Evolutionary conservation across 1,139 yeast genomes (phyloP), one percentile per base, ranked within the genome.

Genomic region (Blastobotrys illinoisensis): DNA sequence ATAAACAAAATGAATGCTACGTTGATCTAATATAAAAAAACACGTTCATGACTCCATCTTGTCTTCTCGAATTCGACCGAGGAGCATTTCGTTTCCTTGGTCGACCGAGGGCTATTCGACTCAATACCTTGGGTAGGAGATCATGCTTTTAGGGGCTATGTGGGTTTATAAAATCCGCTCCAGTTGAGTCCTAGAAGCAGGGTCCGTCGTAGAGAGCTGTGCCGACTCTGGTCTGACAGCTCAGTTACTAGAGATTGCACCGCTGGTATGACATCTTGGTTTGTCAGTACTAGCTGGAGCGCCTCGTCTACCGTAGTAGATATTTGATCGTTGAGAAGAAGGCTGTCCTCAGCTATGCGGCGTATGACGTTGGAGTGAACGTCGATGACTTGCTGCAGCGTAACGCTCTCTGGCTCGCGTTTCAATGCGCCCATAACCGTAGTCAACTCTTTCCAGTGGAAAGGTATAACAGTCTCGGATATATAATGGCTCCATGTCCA

Each of bases 1-100:
- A 86, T 90, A 90, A 86, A 76, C 56, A 32, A 32, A 32, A 32
- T 32, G 40, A 32, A 32, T 32, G 40, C 16, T 32, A 32, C 40
- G 40, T 32, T 32, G 50, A 50, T 53, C 44, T 46, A 40, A 50
- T 44, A 49, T 49, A 49, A 28, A 36, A 28, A 36, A 32, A 32
- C 40, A 32, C 40, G 40, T 32, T 32, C 40, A 32, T 32, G 40
- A 32, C 40, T 32, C 40, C 14, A 32, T 5, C 32, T 26, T 26
- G 32, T 5, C 9, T 26, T 21, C 23, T 21, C 23, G 23, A 21
- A n/a, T n/a, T n/a, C n/a, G n/a, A n/a, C n/a, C n/a, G n/a, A n/a
- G n/a, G n/a, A n/a, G n/a, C n/a, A n/a, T n/a, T n/a, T n/a, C n/a
- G n/a, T n/a, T n/a, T n/a, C n/a, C n/a, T n/a, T n/a, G n/a, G n/a